A percentile compares a stretch with the other conserved stretches of the same genome.
Evolutionary conservation across 2,329 filamentous ascomycete genomes (phyloP).

Genomic region (Fusarium luffae): DNA sequence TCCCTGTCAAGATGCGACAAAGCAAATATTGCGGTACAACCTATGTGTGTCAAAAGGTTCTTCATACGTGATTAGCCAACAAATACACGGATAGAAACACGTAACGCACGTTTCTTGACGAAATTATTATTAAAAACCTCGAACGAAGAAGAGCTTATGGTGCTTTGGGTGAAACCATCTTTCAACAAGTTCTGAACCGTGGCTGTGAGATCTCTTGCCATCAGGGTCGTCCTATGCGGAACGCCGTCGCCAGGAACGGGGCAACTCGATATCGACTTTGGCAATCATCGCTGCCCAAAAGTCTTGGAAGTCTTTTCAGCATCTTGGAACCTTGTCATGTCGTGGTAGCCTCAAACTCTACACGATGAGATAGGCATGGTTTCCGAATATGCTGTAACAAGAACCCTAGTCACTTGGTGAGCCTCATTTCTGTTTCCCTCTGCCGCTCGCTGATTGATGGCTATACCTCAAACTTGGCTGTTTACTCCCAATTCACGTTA

Average conservation of each 20-base stretch:
- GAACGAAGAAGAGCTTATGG: neutral
- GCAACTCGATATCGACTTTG: neutral
- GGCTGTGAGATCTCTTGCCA: conserved; percentile 22
- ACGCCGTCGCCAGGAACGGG: neutral
- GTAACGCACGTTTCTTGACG: neutral
- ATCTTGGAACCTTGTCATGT: neutral
- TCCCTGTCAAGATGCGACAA: conserved; percentile 4
- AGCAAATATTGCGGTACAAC: neutral
- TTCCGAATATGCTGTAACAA: neutral
- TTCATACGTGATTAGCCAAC: neutral
- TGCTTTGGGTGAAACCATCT: neutral
- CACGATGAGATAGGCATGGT: conserved; percentile 18
- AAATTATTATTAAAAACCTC: too few relatives aligned
- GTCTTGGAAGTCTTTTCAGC: neutral
- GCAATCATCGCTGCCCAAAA: neutral
- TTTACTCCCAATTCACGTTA: neutral
- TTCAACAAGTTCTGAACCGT: neutral
- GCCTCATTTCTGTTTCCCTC: neutral
- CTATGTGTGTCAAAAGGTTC: neutral
- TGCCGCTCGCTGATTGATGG: neutral
- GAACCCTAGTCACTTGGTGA: neutral
- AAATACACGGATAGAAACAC: neutral
- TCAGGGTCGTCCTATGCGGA: neutral
- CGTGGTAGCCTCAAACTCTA: conserved; percentile 7
- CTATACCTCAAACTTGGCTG: conserved; percentile 1